These are phyloP conservation scores for Pyrus pyrifolia DNA, from an alignment of 306 rosid genomes.

Conservation along the genomic window DNA sequence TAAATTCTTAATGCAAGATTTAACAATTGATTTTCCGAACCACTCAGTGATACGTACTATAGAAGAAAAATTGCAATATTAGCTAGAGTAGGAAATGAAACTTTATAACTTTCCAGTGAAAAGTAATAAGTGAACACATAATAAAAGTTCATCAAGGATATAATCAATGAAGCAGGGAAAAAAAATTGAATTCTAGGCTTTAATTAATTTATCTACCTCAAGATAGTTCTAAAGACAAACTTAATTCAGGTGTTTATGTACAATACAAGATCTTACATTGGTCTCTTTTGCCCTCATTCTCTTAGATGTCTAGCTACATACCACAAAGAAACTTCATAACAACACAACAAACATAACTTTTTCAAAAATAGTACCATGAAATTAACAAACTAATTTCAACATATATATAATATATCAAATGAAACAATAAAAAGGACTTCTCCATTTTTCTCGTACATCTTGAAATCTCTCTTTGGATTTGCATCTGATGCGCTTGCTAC, in stretches of 20 bases:
- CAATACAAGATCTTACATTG: not conserved
- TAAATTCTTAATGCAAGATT: no score
- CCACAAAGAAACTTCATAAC: not conserved
- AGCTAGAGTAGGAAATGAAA: no score
- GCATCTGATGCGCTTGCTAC: not conserved
- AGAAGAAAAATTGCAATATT: no score
- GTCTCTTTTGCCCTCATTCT: not conserved
- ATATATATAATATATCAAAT: not conserved
- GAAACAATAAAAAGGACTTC: not conserved
- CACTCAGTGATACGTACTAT: no score
- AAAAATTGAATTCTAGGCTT: no score
- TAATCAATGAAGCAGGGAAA: no score
- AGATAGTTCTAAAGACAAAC: not conserved
- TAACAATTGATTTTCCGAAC: no score
- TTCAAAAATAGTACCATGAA: not conserved
- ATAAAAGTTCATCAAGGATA: no score
- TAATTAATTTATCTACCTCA: not conserved
- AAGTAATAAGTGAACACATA: no score
- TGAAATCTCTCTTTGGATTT: not conserved
- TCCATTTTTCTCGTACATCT: not conserved
- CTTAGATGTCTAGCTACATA: not conserved
- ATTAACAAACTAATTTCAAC: not conserved
- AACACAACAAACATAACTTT: not conserved
- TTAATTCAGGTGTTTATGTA: not conserved
- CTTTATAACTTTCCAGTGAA: no score